Base-by-base conservation (phyloP, 768 basidiomycete species). In the Hemileccinum impolitum region DNA sequence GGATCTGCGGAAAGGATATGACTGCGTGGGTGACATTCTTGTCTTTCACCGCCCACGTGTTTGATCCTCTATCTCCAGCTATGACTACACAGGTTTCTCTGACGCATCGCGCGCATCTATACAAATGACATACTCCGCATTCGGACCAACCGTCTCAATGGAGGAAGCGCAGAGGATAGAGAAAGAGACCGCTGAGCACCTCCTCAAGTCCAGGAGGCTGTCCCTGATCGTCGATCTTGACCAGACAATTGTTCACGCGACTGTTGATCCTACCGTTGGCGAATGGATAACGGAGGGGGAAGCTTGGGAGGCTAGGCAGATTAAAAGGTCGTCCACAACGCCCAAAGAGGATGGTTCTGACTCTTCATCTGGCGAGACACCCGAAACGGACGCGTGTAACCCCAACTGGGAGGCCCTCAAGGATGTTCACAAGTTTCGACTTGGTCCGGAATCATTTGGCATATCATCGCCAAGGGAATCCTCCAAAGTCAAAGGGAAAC, bases 161-260 rank as follows among this genome's bases (percentile, higher is more conserved):
- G 88, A 91, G 58, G 94, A 97, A 73, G 96, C 96, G 0, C 84
- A 87, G 57, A 81, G 88, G 34, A 85, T 97, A 53, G 94, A 95
- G 65, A 76, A 77, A 34, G 86, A 92, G 61, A 90, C 87, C 2
- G 86, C 91, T 1, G 73, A 85, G 1, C 85, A 84, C 56, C 81
- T 99, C 31, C 77, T 91, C 60, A 76, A 78, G 48, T 73, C 79
- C 5, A 79, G 84, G 46, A 92, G 85, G 65, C 82, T 99, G 28
- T 92, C 90, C 30, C 84, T 99, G 43, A 97, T 99, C 57, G 95
- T 99, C 59, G 96, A 99, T 74, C 80, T 99, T 30, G 96, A 99
- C 71, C 96, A 99, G 67, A 99, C 96, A 12, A 94, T 98, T 65
- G 91, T 99, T 4, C 96, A 99, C 62, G 95, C 96, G 8, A 97